Evolutionary conservation across 176 grass and related monocot genomes (phyloP), one percentile per base, ranked within the genome.

Genomic region (Carex pumila): DNA sequence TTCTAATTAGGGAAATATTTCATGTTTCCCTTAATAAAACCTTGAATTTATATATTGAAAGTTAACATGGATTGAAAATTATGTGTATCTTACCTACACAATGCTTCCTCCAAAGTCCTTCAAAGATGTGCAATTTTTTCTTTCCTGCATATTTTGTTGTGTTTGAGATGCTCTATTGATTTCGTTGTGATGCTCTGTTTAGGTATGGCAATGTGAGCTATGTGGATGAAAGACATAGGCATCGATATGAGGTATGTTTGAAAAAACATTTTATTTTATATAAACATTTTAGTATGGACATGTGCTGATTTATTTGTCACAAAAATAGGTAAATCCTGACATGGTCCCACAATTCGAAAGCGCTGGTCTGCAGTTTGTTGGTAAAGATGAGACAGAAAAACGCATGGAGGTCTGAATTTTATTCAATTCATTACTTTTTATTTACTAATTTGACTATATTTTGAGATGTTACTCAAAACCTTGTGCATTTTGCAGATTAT

Each of bases 321-420:
- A 72, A 63, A 79, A 71, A 82, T 57, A 94, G 93, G 93, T 99
- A 41, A 99, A 99, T 88, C 96, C 93, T 87, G 90, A 95, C 34
- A 94, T 99, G 93, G 90, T 95, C 29, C 61, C 80, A 39, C 89
- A 99, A 76, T 95, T 95, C 80, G 96, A 99, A 88, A 95, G 88
- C 12, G 91, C 93, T 10, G 93, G 97, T 58, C 90, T 99, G 78
- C 85, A 85, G 71, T 99, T 99, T 18, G 97, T 99, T 22, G 97
- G 93, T 45, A 91, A 58, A 87, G 97, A 96, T 12, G 90, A 96
- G 78, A 96, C 89, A 5, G 93, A 88, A 21, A 84, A 25, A 64
- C 89, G 97, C 21, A 99, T 99, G 97, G 97, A 96, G 91, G 97
- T 94, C 67, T 59, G 70, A n/a, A 86, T 55, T 19, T 54, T 12